These are phyloP conservation scores for Erysimum cheiranthoides DNA, from an alignment of 345 rosid genomes.

Conservation along the genomic window DNA sequence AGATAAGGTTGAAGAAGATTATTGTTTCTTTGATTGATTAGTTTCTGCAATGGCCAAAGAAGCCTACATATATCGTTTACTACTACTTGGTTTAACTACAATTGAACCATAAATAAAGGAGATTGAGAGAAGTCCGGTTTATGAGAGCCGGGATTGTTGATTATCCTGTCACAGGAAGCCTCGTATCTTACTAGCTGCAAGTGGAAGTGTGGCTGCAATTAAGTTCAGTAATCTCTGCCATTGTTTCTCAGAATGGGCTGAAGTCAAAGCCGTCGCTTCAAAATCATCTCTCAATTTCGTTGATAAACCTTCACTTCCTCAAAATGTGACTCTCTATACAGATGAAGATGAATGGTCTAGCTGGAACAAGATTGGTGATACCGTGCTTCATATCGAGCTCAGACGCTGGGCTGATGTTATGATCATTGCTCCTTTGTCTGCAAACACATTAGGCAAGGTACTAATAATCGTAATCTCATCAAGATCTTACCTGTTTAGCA, in stretches of 20 bases:
- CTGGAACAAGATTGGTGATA: slow-evolving; percentile 80
- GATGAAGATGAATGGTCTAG: slow-evolving; percentile 79
- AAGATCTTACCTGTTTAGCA: neutral
- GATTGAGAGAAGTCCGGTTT: too few species aligned
- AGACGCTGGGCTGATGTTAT: slow-evolving; percentile 84
- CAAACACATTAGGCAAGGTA: slow-evolving; percentile 88
- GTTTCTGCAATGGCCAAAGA: too few species aligned
- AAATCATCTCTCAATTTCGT: slow-evolving; percentile 72
- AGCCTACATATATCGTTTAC: too few species aligned
- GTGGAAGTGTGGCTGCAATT: slow-evolving; percentile 86
- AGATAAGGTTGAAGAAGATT: too few species aligned
- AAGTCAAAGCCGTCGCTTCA: slow-evolving; percentile 76
- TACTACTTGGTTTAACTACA: too few species aligned
- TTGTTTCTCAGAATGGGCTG: slow-evolving; percentile 81
- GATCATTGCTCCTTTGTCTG: slow-evolving; percentile 85
- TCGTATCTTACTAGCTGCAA: slow-evolving; percentile 72
- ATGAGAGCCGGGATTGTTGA: too few species aligned
- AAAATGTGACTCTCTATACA: slow-evolving; percentile 63
- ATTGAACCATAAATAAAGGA: too few species aligned
- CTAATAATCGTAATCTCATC: neutral
- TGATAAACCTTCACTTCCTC: slow-evolving; percentile 66
- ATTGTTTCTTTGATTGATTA: too few species aligned
- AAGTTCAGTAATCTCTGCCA: slow-evolving; percentile 75
- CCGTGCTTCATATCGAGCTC: slow-evolving; percentile 80
- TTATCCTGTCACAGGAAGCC: too few species aligned